Percentiles rank a stretch among this genome's conserved stretches.
Conservation (phyloP, 2,329 filamentous ascomycete genomes). For the Trichothecium roseum region DNA sequence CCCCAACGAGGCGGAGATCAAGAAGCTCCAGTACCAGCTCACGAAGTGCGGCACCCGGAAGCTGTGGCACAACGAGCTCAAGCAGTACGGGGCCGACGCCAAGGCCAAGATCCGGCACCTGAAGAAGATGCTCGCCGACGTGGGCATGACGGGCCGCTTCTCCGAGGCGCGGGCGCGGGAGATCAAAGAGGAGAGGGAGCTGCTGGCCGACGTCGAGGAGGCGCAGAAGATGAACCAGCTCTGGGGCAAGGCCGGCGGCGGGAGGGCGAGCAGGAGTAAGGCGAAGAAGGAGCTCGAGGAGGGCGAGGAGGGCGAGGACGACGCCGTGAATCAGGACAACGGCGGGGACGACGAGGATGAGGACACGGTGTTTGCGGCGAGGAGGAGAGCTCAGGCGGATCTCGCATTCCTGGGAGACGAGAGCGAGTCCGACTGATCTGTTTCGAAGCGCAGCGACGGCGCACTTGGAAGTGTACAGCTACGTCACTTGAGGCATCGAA, state of each 20-base stretch:
- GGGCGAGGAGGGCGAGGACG: constrained; percentile 18
- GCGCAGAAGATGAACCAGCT: constrained; percentile 71
- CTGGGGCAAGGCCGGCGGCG: constrained; percentile 53
- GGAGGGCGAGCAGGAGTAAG: constrained; percentile 30
- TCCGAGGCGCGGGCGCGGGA: constrained; percentile 73
- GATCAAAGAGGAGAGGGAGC: constrained; percentile 80
- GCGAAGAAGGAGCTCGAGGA: constrained; percentile 14
- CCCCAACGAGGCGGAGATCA: constrained; percentile 70
- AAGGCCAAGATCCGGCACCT: constrained; percentile 78
- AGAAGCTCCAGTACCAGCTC: constrained; percentile 76
- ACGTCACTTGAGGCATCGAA: neutral
- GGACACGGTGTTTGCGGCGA: constrained; percentile 25
- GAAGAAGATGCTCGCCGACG: constrained; percentile 64
- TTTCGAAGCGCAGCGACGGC: too few species aligned
- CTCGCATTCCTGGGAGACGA: constrained; percentile 60
- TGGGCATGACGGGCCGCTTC: constrained; percentile 83
- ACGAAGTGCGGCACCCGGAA: constrained; percentile 88
- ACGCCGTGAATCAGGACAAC: constrained; percentile 12
- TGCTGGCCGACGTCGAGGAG: constrained; percentile 73
- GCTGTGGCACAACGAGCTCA: constrained; percentile 80
- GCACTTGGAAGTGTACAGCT: too few species aligned
- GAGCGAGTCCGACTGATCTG: constrained; percentile 47
- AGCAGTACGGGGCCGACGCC: constrained; percentile 57
- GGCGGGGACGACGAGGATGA: constrained; percentile 16
- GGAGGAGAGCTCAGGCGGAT: constrained; percentile 37